Conservation (phyloP, 768 basidiomycete genomes). For the Cantharellus cinnabarinus region DNA sequence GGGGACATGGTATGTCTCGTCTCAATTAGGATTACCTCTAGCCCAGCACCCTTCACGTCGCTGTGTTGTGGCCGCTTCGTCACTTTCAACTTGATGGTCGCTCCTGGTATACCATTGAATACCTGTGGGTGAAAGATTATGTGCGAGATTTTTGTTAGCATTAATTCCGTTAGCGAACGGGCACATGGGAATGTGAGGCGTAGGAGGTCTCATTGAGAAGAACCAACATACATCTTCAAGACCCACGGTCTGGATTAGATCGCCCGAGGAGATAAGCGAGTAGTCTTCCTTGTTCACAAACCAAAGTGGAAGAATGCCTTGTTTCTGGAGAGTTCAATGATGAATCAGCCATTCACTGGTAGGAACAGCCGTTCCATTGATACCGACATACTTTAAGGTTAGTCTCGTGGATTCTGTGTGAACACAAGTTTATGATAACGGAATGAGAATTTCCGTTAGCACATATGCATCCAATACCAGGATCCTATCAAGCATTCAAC, state of each 20-base stretch:
- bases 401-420: conserved; percentile 85
- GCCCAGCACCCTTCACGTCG: conserved; percentile 17
- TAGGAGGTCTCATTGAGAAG: background rate
- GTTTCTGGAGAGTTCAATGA: conserved; percentile 41
- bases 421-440: background rate
- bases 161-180: background rate
- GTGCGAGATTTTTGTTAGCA: background rate
- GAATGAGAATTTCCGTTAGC: background rate
- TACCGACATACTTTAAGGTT: conserved; percentile 60
- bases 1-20: conserved; percentile 77
- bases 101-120: conserved; percentile 24
- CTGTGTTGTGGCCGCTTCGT: conserved; percentile 22
- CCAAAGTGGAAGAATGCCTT: conserved; percentile 93
- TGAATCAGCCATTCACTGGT: background rate
- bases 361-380: background rate
- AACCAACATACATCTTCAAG: conserved; percentile 32
- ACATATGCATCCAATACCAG: background rate
- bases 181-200: background rate
- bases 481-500: background rate
- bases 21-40: conserved; percentile 41
- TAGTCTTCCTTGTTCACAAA: conserved; percentile 78
- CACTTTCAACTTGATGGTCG: conserved; percentile 32
- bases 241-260: conserved; percentile 68
- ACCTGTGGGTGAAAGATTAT: background rate
- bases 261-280: conserved; percentile 58